phyloP scores from a whole-genome alignment of 768 basidiomycete genomes.

The Chalciporus pseudorubinellus region DNA sequence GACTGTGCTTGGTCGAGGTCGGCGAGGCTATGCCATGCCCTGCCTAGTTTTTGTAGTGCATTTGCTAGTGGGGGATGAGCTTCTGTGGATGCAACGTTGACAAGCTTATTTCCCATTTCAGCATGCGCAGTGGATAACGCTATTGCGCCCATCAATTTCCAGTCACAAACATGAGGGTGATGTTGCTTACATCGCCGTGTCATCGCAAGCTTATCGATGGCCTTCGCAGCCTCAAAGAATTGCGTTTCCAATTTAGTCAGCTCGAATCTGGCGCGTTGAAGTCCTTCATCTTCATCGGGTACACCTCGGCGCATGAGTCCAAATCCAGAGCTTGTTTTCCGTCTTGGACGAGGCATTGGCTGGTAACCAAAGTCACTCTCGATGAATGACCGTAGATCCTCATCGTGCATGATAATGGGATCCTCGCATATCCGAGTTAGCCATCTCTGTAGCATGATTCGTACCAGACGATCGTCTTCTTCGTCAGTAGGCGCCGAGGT shows the following conservation, averaged over 20 bases:
- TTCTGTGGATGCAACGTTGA: constrained; percentile 88
- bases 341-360: constrained; percentile 71
- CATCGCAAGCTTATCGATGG: constrained; percentile 82
- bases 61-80: constrained; percentile 79
- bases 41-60: constrained; percentile 82
- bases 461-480: constrained; percentile 95
- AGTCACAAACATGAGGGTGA: neutral
- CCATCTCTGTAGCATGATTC: constrained; percentile 95
- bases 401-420: constrained; percentile 81
- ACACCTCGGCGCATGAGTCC: constrained; percentile 74
- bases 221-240: constrained; percentile 90
- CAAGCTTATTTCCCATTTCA: constrained; percentile 91
- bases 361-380: constrained; percentile 98
- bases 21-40: constrained; percentile 82
- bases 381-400: constrained; percentile 91
- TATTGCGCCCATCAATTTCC: constrained; percentile 30
- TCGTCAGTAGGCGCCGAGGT: constrained; percentile 97
- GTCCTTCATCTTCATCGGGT: constrained; percentile 92
- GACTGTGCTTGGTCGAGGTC: constrained; percentile 90
- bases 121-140: constrained; percentile 75
- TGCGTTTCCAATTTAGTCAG: constrained; percentile 88
- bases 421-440: constrained; percentile 91
- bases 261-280: constrained; percentile 87
- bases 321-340: constrained; percentile 73
- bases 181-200: constrained; percentile 65